Conservation (phyloP, 495 filamentous ascomycete genomes). For the Penicillium daleae region DNA sequence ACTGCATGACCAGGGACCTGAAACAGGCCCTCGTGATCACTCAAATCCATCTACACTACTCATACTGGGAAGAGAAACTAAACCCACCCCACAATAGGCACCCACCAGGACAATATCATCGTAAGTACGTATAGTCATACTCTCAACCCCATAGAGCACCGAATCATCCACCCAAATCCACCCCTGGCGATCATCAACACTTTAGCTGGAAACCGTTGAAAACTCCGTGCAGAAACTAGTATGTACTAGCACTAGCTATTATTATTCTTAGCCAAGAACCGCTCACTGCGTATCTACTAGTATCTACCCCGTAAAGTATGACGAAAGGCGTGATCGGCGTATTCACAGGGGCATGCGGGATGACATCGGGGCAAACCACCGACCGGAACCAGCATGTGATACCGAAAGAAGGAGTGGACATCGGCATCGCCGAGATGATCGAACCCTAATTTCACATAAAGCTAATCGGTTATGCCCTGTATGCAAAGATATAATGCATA, state of each 20-base stretch:
- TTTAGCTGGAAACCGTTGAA: not conserved
- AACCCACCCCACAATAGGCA: too few species aligned
- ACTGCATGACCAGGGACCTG: too few species aligned
- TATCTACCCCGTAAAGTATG: not conserved
- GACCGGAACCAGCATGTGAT: not conserved
- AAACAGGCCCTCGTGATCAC: too few species aligned
- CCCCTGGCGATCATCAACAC: not conserved
- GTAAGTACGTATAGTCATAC: too few species aligned
- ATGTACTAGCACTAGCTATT: too few species aligned
- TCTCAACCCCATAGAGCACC: too few species aligned
- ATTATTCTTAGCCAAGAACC: not conserved
- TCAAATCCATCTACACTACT: too few species aligned
- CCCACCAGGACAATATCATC: too few species aligned
- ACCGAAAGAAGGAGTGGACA: not conserved
- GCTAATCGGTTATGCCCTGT: not conserved
- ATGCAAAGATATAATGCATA: not conserved
- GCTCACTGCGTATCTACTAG: not conserved
- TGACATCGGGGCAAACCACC: not conserved
- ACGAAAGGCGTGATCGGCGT: not conserved
- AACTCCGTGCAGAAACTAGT: not conserved
- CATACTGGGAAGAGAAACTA: too few species aligned
- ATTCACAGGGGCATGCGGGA: not conserved
- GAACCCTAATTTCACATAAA: not conserved
- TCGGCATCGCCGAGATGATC: conserved; percentile 5
- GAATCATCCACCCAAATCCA: not conserved